phyloP scores from a whole-genome alignment of 1,284 basidiomycete species.

The Veloporphyrellus conicus region DNA sequence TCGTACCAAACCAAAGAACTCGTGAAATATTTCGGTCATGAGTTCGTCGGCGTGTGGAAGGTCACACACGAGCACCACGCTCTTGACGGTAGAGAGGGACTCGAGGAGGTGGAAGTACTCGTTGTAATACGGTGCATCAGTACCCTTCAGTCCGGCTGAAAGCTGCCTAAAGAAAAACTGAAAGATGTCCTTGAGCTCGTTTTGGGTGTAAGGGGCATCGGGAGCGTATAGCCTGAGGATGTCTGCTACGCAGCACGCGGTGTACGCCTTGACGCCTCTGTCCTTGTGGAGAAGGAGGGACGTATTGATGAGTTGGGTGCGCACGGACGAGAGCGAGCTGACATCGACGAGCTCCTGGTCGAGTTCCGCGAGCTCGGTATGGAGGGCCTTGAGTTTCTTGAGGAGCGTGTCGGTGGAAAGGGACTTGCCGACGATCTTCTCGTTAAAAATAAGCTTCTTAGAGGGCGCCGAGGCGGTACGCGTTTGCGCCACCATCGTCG shows the following conservation, averaged over 20 bases:
- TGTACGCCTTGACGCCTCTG: conserved; percentile 87
- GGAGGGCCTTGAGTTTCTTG: conserved; percentile 80
- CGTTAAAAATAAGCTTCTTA: conserved; percentile 69
- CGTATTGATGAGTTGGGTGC: conserved; percentile 77
- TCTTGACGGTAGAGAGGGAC: conserved; percentile 90
- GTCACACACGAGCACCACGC: conserved; percentile 90
- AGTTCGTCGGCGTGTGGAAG: conserved; percentile 84
- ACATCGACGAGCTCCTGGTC: conserved; percentile 87
- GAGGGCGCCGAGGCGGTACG: conserved; percentile 50
- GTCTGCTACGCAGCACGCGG: conserved; percentile 93
- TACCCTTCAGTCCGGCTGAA: conserved; percentile 64
- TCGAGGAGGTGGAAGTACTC: conserved; percentile 93
- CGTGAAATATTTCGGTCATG: conserved; percentile 78
- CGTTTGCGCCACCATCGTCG: conserved; percentile 66
- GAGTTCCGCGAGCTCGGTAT: conserved; percentile 75
- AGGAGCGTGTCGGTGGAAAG: conserved; percentile 72
- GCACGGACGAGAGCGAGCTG: conserved; percentile 62
- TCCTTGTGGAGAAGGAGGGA: conserved; percentile 91
- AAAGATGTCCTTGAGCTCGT: conserved; percentile 90
- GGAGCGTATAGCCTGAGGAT: conserved; percentile 92
- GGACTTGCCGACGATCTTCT: conserved; percentile 71
- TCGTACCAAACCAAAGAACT: conserved; percentile 76
- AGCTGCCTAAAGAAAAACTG: conserved; percentile 91
- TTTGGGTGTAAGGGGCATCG: conserved; percentile 89
- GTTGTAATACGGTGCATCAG: conserved; percentile 73